These are phyloP conservation scores for Solanum paucissectum DNA, from an alignment of 257 asterid genomes.

Conservation along the genomic window DNA sequence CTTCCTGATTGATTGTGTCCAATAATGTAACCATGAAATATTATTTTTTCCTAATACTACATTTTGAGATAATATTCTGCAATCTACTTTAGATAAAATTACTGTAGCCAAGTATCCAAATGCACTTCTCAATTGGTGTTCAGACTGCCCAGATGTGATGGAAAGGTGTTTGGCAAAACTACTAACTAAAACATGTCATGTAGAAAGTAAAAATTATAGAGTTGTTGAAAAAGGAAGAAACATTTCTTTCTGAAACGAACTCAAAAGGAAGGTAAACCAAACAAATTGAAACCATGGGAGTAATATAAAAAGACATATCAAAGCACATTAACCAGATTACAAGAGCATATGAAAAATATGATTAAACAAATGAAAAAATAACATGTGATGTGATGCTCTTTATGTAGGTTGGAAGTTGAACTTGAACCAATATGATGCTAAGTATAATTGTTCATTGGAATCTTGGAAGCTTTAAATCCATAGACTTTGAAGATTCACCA, in stretches of 20 bases:
- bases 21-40: background rate
- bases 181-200: background rate
- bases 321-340: background rate
- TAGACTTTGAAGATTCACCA: conserved; percentile 3
- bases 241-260: accelerated
- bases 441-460: background rate
- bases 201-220: background rate
- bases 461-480: background rate
- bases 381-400: background rate
- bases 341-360: background rate
- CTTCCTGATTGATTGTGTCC: background rate
- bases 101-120: background rate
- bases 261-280: background rate
- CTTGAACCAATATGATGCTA: background rate
- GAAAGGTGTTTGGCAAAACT: background rate
- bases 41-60: background rate
- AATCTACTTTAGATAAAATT: background rate
- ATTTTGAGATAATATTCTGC: background rate
- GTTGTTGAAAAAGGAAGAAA: background rate
- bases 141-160: background rate
- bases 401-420: background rate
- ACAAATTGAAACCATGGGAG: background rate
- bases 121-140: background rate
- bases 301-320: background rate
- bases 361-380: background rate